These are phyloP conservation scores for Salix exigua DNA, from an alignment of 345 rosid species.

Conservation along the genomic window DNA sequence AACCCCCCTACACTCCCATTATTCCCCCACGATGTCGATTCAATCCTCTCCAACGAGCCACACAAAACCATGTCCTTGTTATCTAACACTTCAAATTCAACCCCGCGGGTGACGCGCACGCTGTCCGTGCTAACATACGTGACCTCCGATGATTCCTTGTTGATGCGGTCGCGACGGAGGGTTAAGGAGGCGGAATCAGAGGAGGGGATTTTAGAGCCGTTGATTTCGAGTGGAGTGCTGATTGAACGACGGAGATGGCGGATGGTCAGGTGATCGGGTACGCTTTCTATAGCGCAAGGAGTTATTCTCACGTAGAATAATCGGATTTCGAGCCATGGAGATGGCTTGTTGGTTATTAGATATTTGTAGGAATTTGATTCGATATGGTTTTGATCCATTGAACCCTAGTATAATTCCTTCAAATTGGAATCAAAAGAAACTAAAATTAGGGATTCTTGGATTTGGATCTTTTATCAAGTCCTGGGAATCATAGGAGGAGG, in stretches of 20 bases:
- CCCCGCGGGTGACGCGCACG: conserved; percentile 70
- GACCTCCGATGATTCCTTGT: conserved; percentile 69
- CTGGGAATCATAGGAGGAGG: neutral
- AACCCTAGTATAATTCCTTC: neutral
- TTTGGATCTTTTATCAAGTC: neutral
- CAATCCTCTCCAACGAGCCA: conserved; percentile 76
- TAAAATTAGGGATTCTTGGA: neutral
- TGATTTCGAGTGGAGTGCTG: conserved; percentile 76
- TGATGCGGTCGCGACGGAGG: conserved; percentile 74
- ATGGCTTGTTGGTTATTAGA: conserved; percentile 22
- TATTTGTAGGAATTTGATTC: conserved; percentile 38
- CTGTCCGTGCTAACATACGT: conserved; percentile 82
- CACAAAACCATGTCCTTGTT: conserved; percentile 54
- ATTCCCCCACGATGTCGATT: conserved; percentile 46
- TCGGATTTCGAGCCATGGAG: conserved; percentile 83
- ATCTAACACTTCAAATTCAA: conserved; percentile 76
- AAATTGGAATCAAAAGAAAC: neutral
- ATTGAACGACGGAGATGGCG: conserved; percentile 66
- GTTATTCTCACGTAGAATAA: conserved; percentile 76
- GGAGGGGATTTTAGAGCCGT: conserved; percentile 64
- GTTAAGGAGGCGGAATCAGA: conserved; percentile 48
- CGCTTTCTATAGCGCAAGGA: conserved; percentile 52
- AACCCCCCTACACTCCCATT: conserved; percentile 26
- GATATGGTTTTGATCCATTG: conserved; percentile 30
- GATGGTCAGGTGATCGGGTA: conserved; percentile 66